Evolutionary conservation across 441 rosid species (phyloP), one percentile per base, ranked within the genome.

Genomic region (Oxalis stricta): DNA sequence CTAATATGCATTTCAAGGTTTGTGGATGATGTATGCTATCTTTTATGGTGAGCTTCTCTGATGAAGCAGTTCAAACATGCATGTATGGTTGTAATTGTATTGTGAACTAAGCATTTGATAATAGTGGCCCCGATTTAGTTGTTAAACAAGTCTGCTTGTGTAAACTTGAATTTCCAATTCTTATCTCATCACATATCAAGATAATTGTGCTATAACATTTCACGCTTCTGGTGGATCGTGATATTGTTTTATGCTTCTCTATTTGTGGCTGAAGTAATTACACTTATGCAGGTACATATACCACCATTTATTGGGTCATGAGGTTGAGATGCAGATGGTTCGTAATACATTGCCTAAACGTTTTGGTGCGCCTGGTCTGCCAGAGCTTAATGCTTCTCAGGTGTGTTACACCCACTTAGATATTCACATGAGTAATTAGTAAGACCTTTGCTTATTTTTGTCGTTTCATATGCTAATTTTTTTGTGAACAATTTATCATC

Each of bases 321-420:
- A 92, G 53, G 95, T 92, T 60, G 99, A 92, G 77, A 79, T 68
- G 58, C 97, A 84, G 71, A 84, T 78, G 77, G 87, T 92, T 52
- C 92, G 92, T 11, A 87, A 77, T 61, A 45, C 97, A 7, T 62
- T 87, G 48, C 99, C 97, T 34, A 84, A 94, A 13, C 92, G 97
- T 38, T 84, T 87, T 70, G 97, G 97, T 51, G 97, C 95, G 18
- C 97, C 92, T 61, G 99, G 99, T 52, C 92, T 84, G 58, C 99
- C 99, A 26, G 97, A 87, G 60, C 70, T 92, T 55, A 92, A 92
- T 71, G 95, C 95, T 52, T 92, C 99, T 64, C 99, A 92, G 69
- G 99, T 91, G 70, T 55, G 53, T 18, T 42, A 33, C 36, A 42
- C 41, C 46, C 20, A 23, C 15, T 7, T 14, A 5, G 2, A 14